Evolutionary conservation across 805 yeast species (phyloP).

Genomic region (Hanseniaspora osmophila): DNA sequence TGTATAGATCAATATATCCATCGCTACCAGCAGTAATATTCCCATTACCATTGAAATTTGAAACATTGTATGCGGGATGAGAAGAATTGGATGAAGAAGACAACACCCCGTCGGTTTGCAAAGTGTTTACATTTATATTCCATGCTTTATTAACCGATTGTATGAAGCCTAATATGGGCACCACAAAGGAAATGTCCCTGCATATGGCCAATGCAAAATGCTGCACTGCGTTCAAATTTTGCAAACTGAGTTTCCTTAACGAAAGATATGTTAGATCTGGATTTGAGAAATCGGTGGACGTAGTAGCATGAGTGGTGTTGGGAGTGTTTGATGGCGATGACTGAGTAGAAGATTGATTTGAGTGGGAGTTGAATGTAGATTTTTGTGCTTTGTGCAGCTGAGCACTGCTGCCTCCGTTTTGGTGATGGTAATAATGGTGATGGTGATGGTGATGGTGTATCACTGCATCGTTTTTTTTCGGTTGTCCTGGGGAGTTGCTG

Average conservation of each 20-base stretch:
- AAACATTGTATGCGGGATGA: no score
- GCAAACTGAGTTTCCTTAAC: slow-evolving; percentile 50
- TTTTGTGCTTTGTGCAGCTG: slow-evolving; percentile 2
- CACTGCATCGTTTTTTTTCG: slow-evolving; percentile 13
- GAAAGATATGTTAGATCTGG: slow-evolving; percentile 13
- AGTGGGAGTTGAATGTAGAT: background rate
- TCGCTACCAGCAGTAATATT: background rate
- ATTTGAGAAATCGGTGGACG: no score
- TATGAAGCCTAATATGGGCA: slow-evolving; percentile 43
- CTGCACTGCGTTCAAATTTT: slow-evolving; percentile 59
- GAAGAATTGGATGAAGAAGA: background rate
- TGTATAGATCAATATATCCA: slow-evolving; percentile 4
- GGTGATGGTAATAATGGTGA: slow-evolving; percentile 9
- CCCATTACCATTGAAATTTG: background rate
- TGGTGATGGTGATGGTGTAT: slow-evolving; percentile 13
- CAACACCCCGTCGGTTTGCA: background rate
- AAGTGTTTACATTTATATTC: slow-evolving; percentile 6
- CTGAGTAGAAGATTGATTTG: background rate
- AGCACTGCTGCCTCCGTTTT: slow-evolving; percentile 5
- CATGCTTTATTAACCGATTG: slow-evolving; percentile 26
- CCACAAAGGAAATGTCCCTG: slow-evolving; percentile 60
- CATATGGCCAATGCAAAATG: slow-evolving; percentile 67
- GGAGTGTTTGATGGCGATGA: slow-evolving; percentile 1
- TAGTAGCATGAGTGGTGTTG: no score
- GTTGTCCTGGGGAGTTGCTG: background rate